These are phyloP conservation scores for Fistulinella prunicolor DNA, from an alignment of 768 basidiomycete genomes.

Conservation along the genomic window DNA sequence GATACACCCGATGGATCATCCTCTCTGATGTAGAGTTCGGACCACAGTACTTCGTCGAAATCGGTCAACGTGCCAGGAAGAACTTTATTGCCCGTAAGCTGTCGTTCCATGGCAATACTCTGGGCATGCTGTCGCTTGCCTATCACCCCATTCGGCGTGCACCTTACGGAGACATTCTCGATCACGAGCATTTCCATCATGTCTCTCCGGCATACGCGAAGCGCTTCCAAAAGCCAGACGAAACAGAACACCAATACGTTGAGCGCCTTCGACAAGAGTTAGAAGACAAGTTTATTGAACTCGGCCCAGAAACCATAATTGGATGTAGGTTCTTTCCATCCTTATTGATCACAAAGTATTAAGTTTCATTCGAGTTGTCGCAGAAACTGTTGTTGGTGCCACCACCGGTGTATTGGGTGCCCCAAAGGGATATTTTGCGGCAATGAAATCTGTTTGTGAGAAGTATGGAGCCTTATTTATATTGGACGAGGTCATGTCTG, in stretches of 20 bases:
- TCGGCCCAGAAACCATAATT: constrained; percentile 80
- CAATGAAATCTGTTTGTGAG: constrained; percentile 79
- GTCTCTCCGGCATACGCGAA: constrained; percentile 86
- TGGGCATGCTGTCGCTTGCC: constrained; percentile 65
- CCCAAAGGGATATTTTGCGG: constrained; percentile 82
- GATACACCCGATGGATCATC: neutral
- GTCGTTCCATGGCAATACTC: constrained; percentile 85
- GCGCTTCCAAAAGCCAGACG: constrained; percentile 66
- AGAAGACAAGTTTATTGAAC: constrained; percentile 78
- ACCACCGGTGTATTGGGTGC: constrained; percentile 73
- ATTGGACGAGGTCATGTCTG: constrained; percentile 90
- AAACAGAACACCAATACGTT: constrained; percentile 79
- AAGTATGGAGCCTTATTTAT: constrained; percentile 74
- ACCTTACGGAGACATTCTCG: constrained; percentile 65
- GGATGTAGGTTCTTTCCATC: constrained; percentile 53
- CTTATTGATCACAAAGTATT: neutral
- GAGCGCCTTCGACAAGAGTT: constrained; percentile 74
- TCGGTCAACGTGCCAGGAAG: constrained; percentile 61
- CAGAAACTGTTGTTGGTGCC: constrained; percentile 86
- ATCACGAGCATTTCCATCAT: constrained; percentile 70
- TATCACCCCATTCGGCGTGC: constrained; percentile 64
- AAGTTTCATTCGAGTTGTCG: constrained; percentile 51
- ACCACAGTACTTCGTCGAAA: constrained; percentile 66
- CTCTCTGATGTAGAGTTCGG: constrained; percentile 12
- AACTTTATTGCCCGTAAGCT: constrained; percentile 79